Base-by-base conservation (phyloP, 176 grass and related monocot species). In the Tillandsia fasciculata region DNA sequence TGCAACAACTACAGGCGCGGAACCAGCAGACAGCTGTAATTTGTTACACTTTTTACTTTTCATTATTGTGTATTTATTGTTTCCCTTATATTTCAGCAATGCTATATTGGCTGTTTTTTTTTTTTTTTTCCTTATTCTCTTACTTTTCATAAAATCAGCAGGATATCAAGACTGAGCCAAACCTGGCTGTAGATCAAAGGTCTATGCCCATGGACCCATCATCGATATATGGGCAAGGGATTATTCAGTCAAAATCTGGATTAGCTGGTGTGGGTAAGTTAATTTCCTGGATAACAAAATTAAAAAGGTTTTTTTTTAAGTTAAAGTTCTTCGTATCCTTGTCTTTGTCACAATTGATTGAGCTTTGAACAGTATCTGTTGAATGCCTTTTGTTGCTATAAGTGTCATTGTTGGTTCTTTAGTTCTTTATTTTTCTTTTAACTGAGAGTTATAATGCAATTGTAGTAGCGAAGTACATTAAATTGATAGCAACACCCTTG, bases 121-220 rank as follows among this genome's bases (percentile, higher is more conserved):
- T 49, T 24, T 14, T 28, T 65, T 56, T 5, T 12, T 50, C 23
- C 57, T 84, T n/a, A 70, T 61, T 69, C 29, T 53, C n/a, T 28
- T 42, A 52, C 24, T 75, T 48, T 67, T 67, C 33, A 42, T 42
- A 26, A 77, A 71, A 71, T 24, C 67, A 84, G 53, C 87, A 97
- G 93, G 89, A 96, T 66, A 85, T 96, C 28, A 96, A 96, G 71
- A 87, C 29, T 74, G 93, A 96, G 77, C 81, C 76, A 50, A 96
- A 90, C 74, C 85, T 96, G 79, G 77, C 83, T 81, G 77, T 83
- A 58, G 76, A 81, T 53, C 93, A 96, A 78, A 85, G 93, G 78
- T 90, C 93, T 73, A 83, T 96, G 81, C 79, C 89, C 17, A 92
- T 90, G 86, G 93, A 96, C 69, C 93, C 93, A 52, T 87, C 89